phyloP scores from a whole-genome alignment of 768 basidiomycete genomes.

The Trametes elegans region DNA sequence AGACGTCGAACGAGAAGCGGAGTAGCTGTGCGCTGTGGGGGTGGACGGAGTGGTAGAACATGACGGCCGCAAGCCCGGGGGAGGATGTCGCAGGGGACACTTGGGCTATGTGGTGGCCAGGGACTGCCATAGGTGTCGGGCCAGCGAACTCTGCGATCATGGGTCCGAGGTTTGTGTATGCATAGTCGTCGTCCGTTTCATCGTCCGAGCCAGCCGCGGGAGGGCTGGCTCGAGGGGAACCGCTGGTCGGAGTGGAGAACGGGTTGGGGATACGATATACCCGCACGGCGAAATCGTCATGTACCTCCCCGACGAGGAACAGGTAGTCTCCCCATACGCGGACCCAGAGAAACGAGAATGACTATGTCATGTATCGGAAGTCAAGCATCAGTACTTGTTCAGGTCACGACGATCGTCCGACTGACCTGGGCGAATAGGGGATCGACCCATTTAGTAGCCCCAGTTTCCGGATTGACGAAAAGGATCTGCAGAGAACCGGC shows the following conservation, averaged over 20 bases:
- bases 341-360: conserved; percentile 34
- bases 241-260: neutral
- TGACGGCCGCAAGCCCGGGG: conserved; percentile 20
- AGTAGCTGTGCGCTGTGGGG: conserved; percentile 19
- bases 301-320: conserved; percentile 32
- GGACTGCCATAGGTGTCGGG: conserved; percentile 19
- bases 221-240: conserved; percentile 3
- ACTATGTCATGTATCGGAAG: conserved; percentile 17
- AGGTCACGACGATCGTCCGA: conserved; percentile 17
- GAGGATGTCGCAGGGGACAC: conserved; percentile 19
- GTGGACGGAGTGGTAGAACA: conserved; percentile 20
- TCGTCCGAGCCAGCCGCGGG: neutral
- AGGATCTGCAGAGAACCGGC: conserved; percentile 23
- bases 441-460: conserved; percentile 25
- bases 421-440: conserved; percentile 20
- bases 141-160: conserved; percentile 18
- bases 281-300: conserved; percentile 30
- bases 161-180: conserved; percentile 21
- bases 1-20: conserved; percentile 15
- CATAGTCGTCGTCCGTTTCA: conserved; percentile 11
- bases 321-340: conserved; percentile 32
- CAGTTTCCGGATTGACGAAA: conserved; percentile 19
- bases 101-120: conserved; percentile 22
- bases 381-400: neutral
- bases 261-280: conserved; percentile 31